These are phyloP conservation scores for Aquilaria malaccensis DNA, from an alignment of 345 rosid genomes.

Conservation along the genomic window DNA sequence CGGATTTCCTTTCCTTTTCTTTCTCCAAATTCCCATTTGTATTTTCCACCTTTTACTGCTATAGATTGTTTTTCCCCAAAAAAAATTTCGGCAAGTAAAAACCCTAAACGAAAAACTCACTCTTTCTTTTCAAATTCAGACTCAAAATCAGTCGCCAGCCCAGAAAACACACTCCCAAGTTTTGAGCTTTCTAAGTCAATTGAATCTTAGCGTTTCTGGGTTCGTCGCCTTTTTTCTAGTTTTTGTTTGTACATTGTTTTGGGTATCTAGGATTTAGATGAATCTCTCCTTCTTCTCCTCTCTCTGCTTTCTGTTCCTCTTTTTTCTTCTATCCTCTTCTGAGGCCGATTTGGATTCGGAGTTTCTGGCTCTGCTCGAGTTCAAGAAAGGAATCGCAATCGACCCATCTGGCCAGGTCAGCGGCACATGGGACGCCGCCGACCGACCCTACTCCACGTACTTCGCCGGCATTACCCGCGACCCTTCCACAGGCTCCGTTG, in stretches of 20 bases:
- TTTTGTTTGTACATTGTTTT: conserved; percentile 4
- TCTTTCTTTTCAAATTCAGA: conserved; percentile 5
- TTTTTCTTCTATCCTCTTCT: conserved; percentile 8
- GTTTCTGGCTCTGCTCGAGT: conserved; percentile 67
- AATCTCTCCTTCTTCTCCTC: conserved; percentile 22
- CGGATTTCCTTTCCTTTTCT: conserved; percentile 9
- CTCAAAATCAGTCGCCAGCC: background rate
- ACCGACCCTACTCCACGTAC: conserved; percentile 21
- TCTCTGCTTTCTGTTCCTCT: conserved; percentile 8
- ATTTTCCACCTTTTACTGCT: no score
- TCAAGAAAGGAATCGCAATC: conserved; percentile 67
- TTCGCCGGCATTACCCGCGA: conserved; percentile 81
- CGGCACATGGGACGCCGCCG: conserved; percentile 37
- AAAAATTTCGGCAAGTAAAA: background rate
- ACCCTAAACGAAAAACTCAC: conserved; percentile 11
- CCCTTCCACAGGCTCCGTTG: conserved; percentile 34
- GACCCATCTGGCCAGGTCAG: conserved; percentile 36
- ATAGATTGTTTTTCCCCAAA: no score
- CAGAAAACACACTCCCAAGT: no score
- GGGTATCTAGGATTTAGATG: conserved; percentile 37
- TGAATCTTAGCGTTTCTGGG: conserved; percentile 17
- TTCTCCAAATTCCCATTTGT: background rate
- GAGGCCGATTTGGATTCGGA: conserved; percentile 35
- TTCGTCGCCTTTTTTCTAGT: conserved; percentile 8
- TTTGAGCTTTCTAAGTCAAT: no score